Evolutionary conservation across 2,329 filamentous ascomycete genomes (phyloP).

Genomic region (Pseudogymnoascus verrucosus): DNA sequence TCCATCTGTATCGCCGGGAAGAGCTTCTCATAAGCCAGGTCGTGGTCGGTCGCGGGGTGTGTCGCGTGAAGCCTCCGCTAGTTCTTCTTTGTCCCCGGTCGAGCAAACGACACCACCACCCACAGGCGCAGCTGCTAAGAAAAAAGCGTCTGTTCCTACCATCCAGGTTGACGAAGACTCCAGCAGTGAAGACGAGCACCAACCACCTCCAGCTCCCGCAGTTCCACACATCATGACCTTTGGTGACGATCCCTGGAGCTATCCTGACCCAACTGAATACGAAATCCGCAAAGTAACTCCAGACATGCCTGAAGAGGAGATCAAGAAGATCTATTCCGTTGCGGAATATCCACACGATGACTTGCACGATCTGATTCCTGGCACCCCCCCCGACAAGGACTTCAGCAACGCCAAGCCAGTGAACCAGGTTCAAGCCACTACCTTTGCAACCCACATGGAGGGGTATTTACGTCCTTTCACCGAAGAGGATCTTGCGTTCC

Average conservation of each 20-base stretch:
- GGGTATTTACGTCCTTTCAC: slow-evolving; percentile 83
- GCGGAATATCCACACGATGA: slow-evolving; percentile 74
- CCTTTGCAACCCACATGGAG: slow-evolving; percentile 87
- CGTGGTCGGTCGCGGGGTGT: slow-evolving; percentile 22
- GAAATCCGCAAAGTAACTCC: slow-evolving; percentile 71
- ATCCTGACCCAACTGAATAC: slow-evolving; percentile 86
- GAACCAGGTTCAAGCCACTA: slow-evolving; percentile 88
- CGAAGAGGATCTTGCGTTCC: slow-evolving; percentile 88
- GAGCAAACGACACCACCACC: slow-evolving; percentile 32
- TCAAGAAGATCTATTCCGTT: slow-evolving; percentile 81
- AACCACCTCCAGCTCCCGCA: slow-evolving; percentile 51
- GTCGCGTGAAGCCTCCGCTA: slow-evolving; percentile 41
- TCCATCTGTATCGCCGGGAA: neutral
- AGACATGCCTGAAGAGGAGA: slow-evolving; percentile 76
- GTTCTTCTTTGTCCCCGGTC: slow-evolving; percentile 52
- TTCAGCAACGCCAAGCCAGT: slow-evolving; percentile 90
- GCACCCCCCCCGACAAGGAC: slow-evolving; percentile 85
- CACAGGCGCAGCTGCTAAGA: slow-evolving; percentile 52
- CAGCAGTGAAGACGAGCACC: slow-evolving; percentile 40
- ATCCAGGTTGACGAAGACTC: slow-evolving; percentile 33
- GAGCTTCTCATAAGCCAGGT: neutral
- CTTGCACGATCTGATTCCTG: slow-evolving; percentile 76
- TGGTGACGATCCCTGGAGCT: slow-evolving; percentile 85
- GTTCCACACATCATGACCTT: slow-evolving; percentile 67
- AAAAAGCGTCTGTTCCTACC: slow-evolving; percentile 52